These are phyloP conservation scores for Cochlearia excelsa DNA, from an alignment of 345 rosid genomes.

Conservation along the genomic window DNA sequence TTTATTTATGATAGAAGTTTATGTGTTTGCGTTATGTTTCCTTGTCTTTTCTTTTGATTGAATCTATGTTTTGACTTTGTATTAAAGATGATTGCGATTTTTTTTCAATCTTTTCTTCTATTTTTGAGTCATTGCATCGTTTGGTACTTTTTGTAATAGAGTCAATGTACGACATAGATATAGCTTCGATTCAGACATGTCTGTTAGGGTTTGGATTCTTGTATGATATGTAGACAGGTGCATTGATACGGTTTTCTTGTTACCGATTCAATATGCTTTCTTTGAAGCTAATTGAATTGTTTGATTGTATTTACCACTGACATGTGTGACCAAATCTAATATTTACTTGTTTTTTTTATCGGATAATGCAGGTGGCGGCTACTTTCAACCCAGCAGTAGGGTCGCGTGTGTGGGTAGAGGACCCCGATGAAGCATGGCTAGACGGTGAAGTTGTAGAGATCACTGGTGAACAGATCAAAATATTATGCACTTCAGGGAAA, in stretches of 20 bases:
- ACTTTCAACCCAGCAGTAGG: slow-evolving; percentile 57
- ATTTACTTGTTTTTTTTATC: too few species aligned
- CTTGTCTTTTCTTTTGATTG: neutral
- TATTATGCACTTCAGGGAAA: slow-evolving; percentile 84
- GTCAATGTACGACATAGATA: neutral
- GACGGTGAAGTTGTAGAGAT: slow-evolving; percentile 86
- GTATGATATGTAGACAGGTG: neutral
- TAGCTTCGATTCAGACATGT: too few species aligned
- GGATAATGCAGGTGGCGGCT: slow-evolving; percentile 38
- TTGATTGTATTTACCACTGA: too few species aligned
- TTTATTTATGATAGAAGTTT: neutral
- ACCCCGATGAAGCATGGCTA: slow-evolving; percentile 81
- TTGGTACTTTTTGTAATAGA: too few species aligned
- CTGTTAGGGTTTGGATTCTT: neutral
- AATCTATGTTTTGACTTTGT: neutral
- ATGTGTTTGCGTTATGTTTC: neutral
- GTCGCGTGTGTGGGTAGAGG: slow-evolving; percentile 92
- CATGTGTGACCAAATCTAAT: too few species aligned
- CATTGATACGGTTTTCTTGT: neutral
- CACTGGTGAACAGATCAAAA: slow-evolving; percentile 67
- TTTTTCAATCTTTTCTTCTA: neutral
- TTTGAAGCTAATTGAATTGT: neutral
- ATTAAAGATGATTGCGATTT: neutral
- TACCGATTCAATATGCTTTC: neutral
- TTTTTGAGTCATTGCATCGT: too few species aligned